Evolutionary conservation across 129 eudicot genomes (phyloP), one percentile per base, ranked within the genome.

Genomic region (Ambrosia trifida): DNA sequence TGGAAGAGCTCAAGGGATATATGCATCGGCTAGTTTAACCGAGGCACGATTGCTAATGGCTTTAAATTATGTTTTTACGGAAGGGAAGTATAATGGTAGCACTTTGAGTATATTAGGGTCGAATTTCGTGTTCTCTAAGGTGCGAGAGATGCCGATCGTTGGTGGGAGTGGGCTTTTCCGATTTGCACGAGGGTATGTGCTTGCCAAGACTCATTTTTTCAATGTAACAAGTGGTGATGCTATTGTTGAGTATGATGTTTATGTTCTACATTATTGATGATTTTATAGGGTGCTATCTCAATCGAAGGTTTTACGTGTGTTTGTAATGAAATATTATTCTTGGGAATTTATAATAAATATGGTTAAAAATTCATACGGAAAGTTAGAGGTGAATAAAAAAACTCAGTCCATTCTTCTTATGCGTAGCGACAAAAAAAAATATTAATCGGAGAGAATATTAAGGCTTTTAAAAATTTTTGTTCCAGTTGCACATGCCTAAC

Each of bases 61-160:
- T 17, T 11, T 65, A 10, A 65, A 65, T 53, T 75, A 51, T 2
- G 79, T 75, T 52, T 75, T 75, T 65, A 6, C 31, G 3, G 73
- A 75, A 32, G 79, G 73, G 19, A 75, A 75, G 57, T 75, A 75
- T 5, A 75, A 75, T 31, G 79, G 79, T 20, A 75, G 68, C 79
- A 75, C 79, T 66, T 31, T 75, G 73, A 75, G 79, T 66, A 30
- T 75, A 28, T 30, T 75, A 43, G 79, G 79, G 13, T 4, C 58
- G 10, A 75, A 75, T 32, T 0, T 10, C 0, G 49, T 66, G 33
- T n/a, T 45, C 2, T 41, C 60, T 4, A 11, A 43, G 4, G 68
- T 65, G 56, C 41, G 79, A 66, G 79, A 75, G 58, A 43, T 75
- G 73, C 40, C 79, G 32, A 56, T 75, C 36, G 67, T 75, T 12